Evolutionary conservation across 1,284 basidiomycete genomes (phyloP), one percentile per base, ranked within the genome.

Genomic region (Leccinum subfulvum): DNA sequence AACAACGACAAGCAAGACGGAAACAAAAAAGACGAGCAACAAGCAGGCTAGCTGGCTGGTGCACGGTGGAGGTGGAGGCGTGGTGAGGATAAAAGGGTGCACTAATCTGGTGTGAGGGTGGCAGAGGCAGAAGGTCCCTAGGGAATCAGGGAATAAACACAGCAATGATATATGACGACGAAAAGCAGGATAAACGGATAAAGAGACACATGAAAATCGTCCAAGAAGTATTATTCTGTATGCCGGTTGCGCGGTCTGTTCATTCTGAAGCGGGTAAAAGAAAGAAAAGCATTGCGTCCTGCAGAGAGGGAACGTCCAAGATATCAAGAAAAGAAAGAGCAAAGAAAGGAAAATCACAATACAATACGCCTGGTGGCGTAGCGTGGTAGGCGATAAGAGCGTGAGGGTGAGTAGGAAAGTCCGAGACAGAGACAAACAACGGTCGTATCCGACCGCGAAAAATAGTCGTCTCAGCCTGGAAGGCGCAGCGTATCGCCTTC

Each of bases 401-500:
- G 8, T 28, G 23, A 51, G 23, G 23, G 47, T 11, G 51, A 52
- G 26, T 9, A 26, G 26, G 51, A 26, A 28, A 53, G 51, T 5
- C 51, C 1, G 49, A 16, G 49, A 23, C 13, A 51, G 49, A 51
- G 49, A 51, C 21, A 23, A 11, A 23, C 21, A 51, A 51, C 21
- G 49, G 21, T 23, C 13, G 13, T 51, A 51, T 51, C 13, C 49
- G 9, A 51, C 21, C 49, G 49, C 21, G 14, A 16, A 51, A 51
- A 16, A 16, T 26, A 11, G 52, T 23, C 14, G 35, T 16, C 9
- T 64, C 60, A 76, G 28, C 72, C 69, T 4, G 66, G 66, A 56
- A 78, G 71, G 61, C 84, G 79, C 49, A 88, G 68, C 63, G 82
- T 80, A 68, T 89, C 88, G 30, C 87, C 88, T 69, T 87, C 82